Conservation (phyloP, 2,329 filamentous ascomycete species). For the Calonectria fujianensis region DNA sequence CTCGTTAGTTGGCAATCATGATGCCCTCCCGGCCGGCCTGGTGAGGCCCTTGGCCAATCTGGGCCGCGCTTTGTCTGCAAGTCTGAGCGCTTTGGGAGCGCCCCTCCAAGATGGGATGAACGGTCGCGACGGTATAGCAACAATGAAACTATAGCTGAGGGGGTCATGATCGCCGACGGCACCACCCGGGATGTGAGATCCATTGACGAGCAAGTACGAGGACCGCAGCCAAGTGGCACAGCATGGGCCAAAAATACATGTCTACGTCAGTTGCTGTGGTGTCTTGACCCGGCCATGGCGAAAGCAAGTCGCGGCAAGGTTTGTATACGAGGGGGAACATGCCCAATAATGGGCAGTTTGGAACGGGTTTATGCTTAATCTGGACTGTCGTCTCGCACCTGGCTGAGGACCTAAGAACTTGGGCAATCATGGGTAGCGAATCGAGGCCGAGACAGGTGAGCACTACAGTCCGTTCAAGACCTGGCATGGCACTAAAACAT, state of each 20-base stretch:
- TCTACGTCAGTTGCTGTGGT: constrained; percentile 36
- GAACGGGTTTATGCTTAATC: constrained; percentile 39
- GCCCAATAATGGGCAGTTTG: constrained; percentile 23
- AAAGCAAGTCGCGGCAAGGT: constrained; percentile 28
- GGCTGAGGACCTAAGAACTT: constrained; percentile 10
- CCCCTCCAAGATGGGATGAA: constrained; percentile 37
- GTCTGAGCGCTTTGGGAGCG: constrained; percentile 34
- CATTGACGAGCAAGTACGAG: constrained; percentile 36
- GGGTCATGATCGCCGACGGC: constrained; percentile 50
- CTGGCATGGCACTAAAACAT: neutral
- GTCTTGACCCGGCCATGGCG: constrained; percentile 15
- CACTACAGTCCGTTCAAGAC: neutral
- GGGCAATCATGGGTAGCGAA: constrained; percentile 29
- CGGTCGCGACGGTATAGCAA: constrained; percentile 38
- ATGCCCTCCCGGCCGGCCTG: constrained; percentile 40
- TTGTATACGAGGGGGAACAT: constrained; percentile 34
- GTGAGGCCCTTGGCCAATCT: constrained; percentile 47
- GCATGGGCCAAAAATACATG: constrained; percentile 15
- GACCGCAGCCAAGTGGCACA: constrained; percentile 24
- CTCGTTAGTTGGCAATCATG: constrained; percentile 22
- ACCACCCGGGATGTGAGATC: constrained; percentile 51
- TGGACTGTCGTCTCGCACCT: constrained; percentile 32
- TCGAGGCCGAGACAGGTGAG: neutral
- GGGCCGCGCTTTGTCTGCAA: constrained; percentile 35
- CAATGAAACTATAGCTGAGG: constrained; percentile 44